Evolutionary conservation across 2,329 filamentous ascomycete genomes (phyloP).

Genomic region (Juglanconis sp.): DNA sequence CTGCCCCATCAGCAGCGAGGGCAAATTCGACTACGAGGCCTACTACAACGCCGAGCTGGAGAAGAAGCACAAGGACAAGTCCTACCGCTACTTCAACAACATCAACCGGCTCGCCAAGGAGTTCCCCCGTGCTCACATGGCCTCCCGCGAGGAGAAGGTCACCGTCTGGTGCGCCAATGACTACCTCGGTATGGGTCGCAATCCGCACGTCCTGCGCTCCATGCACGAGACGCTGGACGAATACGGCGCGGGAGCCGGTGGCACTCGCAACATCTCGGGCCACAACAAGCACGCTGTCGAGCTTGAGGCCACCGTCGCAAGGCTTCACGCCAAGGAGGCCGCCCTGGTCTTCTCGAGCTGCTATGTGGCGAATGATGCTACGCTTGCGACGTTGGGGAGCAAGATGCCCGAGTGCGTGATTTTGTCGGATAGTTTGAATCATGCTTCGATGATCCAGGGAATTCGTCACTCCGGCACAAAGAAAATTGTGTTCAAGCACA

Average conservation of each 20-base stretch:
- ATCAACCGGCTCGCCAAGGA: slow-evolving; percentile 97
- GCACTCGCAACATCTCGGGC: slow-evolving; percentile 95
- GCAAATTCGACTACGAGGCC: slow-evolving; percentile 82
- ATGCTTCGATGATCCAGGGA: slow-evolving; percentile 98
- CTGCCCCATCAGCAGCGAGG: slow-evolving; percentile 27
- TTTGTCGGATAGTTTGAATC: slow-evolving; percentile 94
- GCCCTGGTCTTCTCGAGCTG: slow-evolving; percentile 95
- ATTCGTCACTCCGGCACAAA: slow-evolving; percentile 95
- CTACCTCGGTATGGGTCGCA: slow-evolving; percentile 96
- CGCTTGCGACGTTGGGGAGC: slow-evolving; percentile 91
- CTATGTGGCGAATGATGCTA: slow-evolving; percentile 97
- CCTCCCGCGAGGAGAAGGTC: slow-evolving; percentile 76
- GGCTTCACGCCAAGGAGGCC: slow-evolving; percentile 86
- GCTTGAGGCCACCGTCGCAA: slow-evolving; percentile 77
- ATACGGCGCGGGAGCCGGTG: slow-evolving; percentile 92
- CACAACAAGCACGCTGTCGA: slow-evolving; percentile 93
- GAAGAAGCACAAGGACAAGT: slow-evolving; percentile 99
- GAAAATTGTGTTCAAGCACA: slow-evolving; percentile 99
- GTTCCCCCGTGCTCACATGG: slow-evolving; percentile 92
- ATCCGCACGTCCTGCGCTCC: slow-evolving; percentile 76
- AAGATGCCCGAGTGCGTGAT: slow-evolving; percentile 97
- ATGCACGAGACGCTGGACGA: slow-evolving; percentile 96
- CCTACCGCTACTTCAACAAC: slow-evolving; percentile 99
- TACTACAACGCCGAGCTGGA: slow-evolving; percentile 89
- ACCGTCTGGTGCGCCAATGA: slow-evolving; percentile 99